phyloP scores from a whole-genome alignment of 371 early-diverging fungal genomes.

The Mucor velutinosus region DNA sequence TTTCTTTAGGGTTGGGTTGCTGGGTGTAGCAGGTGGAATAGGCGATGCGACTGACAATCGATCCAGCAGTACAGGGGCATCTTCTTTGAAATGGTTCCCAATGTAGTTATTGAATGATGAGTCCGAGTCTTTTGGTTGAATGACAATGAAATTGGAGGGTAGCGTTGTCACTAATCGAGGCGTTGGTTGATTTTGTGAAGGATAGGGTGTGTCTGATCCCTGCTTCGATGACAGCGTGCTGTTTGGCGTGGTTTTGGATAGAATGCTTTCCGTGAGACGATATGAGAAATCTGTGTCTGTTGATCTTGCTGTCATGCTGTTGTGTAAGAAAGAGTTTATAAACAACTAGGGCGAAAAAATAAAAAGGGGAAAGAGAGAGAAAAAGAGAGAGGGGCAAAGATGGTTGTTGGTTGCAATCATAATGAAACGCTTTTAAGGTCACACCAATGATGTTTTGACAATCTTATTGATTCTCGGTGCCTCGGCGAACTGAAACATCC shows the following conservation, averaged over 20 bases:
- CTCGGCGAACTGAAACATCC: not conserved
- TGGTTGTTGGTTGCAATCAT: not conserved
- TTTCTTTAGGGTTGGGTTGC: not conserved
- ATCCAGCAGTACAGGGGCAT: constrained; percentile 15
- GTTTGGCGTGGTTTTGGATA: constrained; percentile 11
- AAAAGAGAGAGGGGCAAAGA: not conserved
- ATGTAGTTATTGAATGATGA: constrained; percentile 17
- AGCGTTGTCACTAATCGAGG: constrained; percentile 11
- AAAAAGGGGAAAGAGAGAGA: not conserved
- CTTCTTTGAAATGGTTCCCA: constrained; percentile 15
- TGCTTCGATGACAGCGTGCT: not conserved
- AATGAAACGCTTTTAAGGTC: constrained; percentile 4
- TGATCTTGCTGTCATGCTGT: constrained; percentile 1
- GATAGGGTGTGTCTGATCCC: not conserved
- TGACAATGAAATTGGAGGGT: constrained; percentile 7
- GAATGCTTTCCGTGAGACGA: constrained; percentile 21
- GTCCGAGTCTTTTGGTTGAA: constrained; percentile 8
- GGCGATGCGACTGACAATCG: not conserved
- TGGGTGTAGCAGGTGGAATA: not conserved
- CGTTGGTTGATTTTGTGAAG: not conserved
- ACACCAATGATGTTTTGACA: constrained; percentile 7
- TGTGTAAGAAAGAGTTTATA: not conserved
- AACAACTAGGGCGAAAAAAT: not conserved
- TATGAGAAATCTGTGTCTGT: constrained; percentile 19
- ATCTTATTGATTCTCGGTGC: constrained; percentile 4